These are phyloP conservation scores for Corniculantispora saksenae DNA, from an alignment of 2,329 filamentous ascomycete genomes.

Conservation along the genomic window DNA sequence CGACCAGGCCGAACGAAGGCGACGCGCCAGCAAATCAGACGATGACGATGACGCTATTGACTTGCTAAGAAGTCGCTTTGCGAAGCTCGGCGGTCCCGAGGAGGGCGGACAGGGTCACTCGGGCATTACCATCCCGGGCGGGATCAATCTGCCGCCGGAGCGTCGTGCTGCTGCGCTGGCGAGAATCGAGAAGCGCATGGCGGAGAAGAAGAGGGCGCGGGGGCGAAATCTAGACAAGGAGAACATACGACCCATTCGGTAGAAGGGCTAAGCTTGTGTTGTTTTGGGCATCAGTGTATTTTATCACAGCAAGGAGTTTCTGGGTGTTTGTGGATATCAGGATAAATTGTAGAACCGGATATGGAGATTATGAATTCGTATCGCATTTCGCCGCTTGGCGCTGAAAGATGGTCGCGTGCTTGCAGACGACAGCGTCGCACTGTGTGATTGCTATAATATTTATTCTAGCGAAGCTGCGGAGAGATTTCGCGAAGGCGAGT, in stretches of 20 bases:
- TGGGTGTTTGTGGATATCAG: not conserved
- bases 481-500: too few relatives aligned
- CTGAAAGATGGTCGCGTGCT: not conserved
- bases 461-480: too few relatives aligned
- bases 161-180: conserved; percentile 56
- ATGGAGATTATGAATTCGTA: not conserved
- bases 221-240: conserved; percentile 48
- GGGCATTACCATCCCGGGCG: conserved; percentile 41
- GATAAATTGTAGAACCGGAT: not conserved
- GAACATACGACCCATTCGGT: conserved; percentile 45
- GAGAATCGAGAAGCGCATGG: conserved; percentile 54
- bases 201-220: conserved; percentile 47
- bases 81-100: conserved; percentile 44
- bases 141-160: conserved; percentile 49
- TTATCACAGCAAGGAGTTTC: conserved; percentile 16
- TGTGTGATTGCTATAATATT: not conserved
- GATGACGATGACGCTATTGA: conserved; percentile 41
- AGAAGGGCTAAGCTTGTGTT: not conserved
- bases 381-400: not conserved
- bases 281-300: conserved; percentile 8
- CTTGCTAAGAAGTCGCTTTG: conserved; percentile 47
- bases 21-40: conserved; percentile 2
- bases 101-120: conserved; percentile 34
- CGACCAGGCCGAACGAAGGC: not conserved
- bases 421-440: not conserved